Percentiles rank a stretch among this genome's conserved stretches.
Conservation (phyloP, 306 rosid species). For the Luffa aegyptiaca region DNA sequence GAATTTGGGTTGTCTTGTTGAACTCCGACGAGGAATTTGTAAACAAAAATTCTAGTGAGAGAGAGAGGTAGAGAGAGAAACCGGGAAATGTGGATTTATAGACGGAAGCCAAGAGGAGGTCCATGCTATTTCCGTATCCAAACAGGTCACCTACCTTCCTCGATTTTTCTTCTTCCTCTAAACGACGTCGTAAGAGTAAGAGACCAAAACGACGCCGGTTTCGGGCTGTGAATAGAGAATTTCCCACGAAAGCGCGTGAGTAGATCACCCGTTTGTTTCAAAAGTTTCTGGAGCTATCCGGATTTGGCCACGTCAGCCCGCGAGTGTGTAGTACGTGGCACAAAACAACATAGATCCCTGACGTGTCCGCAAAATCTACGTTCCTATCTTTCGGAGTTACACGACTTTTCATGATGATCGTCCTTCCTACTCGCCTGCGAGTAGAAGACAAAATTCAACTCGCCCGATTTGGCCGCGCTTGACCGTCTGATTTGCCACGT, state of each 20-base stretch:
- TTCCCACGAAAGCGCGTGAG: constrained; percentile 19
- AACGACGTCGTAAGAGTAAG: not conserved
- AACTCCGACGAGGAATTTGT: not conserved
- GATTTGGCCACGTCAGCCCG: constrained; percentile 28
- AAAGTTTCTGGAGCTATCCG: constrained; percentile 6
- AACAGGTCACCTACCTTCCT: constrained; percentile 14
- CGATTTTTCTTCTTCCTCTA: not conserved
- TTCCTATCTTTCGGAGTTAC: not conserved
- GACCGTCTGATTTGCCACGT: not conserved
- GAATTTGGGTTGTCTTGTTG: not conserved
- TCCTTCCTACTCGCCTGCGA: constrained; percentile 2
- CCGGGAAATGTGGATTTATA: not conserved
- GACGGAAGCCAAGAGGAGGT: not conserved
- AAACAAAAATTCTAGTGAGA: not conserved
- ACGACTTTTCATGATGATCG: not conserved
- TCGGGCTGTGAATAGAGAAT: not conserved
- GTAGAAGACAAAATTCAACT: not conserved
- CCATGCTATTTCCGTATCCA: constrained; percentile 10
- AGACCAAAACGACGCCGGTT: not conserved
- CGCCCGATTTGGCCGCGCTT: not conserved
- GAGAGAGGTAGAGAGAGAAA: not conserved
- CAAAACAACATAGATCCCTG: constrained; percentile 11
- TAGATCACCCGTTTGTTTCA: constrained; percentile 5
- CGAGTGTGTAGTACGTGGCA: not conserved
- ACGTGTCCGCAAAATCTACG: constrained; percentile 7